These are phyloP conservation scores for Neurospora sp. DNA, from an alignment of 495 filamentous ascomycete genomes.

Conservation along the genomic window DNA sequence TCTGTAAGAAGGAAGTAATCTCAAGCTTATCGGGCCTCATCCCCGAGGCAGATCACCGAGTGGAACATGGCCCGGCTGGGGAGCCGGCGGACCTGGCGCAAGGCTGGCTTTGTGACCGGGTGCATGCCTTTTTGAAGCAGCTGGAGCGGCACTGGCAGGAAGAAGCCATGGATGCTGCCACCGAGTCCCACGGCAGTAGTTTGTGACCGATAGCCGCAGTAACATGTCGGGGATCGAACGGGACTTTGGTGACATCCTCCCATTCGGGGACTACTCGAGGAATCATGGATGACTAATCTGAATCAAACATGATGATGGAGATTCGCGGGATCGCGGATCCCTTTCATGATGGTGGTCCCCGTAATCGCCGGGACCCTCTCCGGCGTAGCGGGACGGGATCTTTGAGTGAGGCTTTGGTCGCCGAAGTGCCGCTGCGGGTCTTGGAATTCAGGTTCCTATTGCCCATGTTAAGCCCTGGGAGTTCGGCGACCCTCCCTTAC, in stretches of 20 bases:
- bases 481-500: background rate
- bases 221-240: background rate
- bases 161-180: background rate
- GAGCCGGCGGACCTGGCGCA: conserved; percentile 11
- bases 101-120: conserved; percentile 27
- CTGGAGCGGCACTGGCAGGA: background rate
- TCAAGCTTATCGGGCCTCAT: conserved; percentile 32
- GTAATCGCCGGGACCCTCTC: background rate
- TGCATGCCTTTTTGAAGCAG: conserved; percentile 26
- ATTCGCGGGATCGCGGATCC: background rate
- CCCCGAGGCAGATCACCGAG: conserved; percentile 33
- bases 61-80: conserved; percentile 16
- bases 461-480: background rate
- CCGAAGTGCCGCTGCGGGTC: background rate
- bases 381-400: background rate
- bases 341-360: background rate
- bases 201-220: background rate
- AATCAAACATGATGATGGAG: background rate
- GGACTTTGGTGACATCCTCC: background rate
- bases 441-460: background rate
- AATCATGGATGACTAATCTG: background rate
- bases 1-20: conserved; percentile 25
- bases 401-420: background rate
- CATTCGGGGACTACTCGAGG: background rate
- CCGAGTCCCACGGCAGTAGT: background rate